Percentiles rank a stretch among this genome's conserved stretches.
Evolutionary conservation across 306 rosid species (phyloP).

Genomic region (Biancaea sappan): DNA sequence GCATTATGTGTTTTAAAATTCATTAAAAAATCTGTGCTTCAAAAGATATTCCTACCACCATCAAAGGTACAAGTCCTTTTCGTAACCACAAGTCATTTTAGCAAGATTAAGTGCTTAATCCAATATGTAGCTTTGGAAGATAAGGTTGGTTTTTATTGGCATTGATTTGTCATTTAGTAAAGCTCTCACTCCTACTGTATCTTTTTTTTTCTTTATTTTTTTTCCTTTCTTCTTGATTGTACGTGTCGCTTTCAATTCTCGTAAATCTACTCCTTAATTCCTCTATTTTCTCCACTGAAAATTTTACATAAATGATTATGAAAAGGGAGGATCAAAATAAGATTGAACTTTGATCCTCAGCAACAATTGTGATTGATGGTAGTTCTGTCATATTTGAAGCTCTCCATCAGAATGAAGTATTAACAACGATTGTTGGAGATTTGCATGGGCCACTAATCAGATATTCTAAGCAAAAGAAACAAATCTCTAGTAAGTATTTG

Average conservation of each 20-base stretch:
- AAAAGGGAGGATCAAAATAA: conserved; percentile 29
- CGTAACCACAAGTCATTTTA: conserved; percentile 42
- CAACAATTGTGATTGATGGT: conserved; percentile 18
- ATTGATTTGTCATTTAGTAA: conserved; percentile 44
- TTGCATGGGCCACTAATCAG: conserved; percentile 5
- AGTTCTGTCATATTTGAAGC: conserved; percentile 18
- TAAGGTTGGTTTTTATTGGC: conserved; percentile 57
- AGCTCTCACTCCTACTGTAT: conserved; percentile 30
- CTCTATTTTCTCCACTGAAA: conserved; percentile 26
- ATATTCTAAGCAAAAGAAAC: neutral
- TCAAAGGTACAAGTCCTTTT: conserved; percentile 43
- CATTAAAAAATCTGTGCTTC: conserved; percentile 29
- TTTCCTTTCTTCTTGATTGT: no score
- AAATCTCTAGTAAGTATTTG: no score
- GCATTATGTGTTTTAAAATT: conserved; percentile 40
- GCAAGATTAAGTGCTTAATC: conserved; percentile 51
- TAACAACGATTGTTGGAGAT: conserved; percentile 19
- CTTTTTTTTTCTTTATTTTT: neutral
- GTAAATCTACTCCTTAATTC: neutral
- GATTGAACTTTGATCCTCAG: conserved; percentile 20
- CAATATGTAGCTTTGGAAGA: conserved; percentile 47
- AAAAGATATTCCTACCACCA: conserved; percentile 58
- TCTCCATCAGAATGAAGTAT: neutral
- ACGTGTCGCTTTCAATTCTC: neutral
- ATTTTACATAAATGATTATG: conserved; percentile 18